Evolutionary conservation across 305 asterid genomes (phyloP).

Genomic region (Solanum aculeatissimum): DNA sequence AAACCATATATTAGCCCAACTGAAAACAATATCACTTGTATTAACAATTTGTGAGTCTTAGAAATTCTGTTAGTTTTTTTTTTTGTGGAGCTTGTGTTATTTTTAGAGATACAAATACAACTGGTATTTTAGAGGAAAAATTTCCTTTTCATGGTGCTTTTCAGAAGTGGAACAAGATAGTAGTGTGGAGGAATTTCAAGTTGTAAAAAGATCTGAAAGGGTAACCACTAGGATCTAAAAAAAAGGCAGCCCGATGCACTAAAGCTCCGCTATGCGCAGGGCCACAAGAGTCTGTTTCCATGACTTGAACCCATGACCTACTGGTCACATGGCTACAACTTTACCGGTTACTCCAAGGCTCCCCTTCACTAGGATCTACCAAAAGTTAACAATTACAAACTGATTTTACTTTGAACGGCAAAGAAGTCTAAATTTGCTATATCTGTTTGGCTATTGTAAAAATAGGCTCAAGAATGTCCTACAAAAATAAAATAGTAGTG

Average conservation of each 20-base stretch:
- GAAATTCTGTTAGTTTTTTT: not conserved
- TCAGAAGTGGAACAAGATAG: not conserved
- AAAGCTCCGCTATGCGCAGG: no score
- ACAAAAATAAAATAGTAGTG: not conserved
- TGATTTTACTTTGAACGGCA: not conserved
- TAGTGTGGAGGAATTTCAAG: not conserved
- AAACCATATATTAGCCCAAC: not conserved
- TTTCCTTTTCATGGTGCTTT: not conserved
- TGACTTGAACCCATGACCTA: no score
- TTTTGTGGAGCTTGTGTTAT: not conserved
- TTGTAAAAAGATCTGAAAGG: not conserved
- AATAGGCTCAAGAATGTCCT: not conserved
- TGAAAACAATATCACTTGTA: not conserved
- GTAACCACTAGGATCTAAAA: not conserved
- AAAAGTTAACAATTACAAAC: not conserved
- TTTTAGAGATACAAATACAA: not conserved
- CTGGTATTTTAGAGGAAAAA: not conserved
- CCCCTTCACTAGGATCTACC: not conserved
- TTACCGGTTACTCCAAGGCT: no score
- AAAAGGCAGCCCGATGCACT: no score
- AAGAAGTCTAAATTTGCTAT: not conserved
- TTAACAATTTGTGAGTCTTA: not conserved
- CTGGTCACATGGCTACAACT: no score
- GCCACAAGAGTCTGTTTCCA: no score
- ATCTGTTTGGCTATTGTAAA: not conserved